phyloP scores from a whole-genome alignment of 495 filamentous ascomycete genomes.

The Penicillium paxilli region DNA sequence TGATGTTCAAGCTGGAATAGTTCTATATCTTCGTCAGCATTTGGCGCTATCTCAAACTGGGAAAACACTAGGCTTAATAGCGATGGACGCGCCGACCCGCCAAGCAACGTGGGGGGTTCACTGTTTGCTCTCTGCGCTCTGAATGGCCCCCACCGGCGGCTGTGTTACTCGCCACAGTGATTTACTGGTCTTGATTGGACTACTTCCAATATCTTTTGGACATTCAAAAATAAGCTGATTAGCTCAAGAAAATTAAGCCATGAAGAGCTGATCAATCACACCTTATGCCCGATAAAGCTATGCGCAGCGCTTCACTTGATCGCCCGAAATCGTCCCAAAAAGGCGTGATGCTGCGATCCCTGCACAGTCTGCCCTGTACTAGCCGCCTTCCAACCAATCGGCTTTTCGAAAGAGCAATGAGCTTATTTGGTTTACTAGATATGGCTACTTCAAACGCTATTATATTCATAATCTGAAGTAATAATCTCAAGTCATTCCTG shows the following conservation, averaged over 20 bases:
- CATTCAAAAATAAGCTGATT: too few species aligned
- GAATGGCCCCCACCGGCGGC: neutral
- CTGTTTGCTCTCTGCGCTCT: neutral
- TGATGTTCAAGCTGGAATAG: neutral
- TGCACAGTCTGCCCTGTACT: too few species aligned
- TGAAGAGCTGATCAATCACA: neutral
- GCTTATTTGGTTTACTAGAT: too few species aligned
- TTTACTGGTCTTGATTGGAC: neutral
- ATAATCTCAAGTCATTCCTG: too few species aligned
- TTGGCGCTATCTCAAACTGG: neutral
- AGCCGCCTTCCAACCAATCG: too few species aligned
- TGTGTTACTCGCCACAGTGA: neutral
- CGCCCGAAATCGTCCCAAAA: neutral
- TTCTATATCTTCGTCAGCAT: neutral
- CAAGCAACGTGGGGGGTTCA: neutral
- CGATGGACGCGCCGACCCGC: neutral
- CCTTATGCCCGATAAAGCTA: neutral
- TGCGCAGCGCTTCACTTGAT: neutral
- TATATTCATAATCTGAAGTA: too few species aligned
- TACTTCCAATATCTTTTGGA: too few species aligned
- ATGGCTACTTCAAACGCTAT: too few species aligned
- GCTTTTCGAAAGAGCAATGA: too few species aligned
- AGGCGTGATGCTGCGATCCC: neutral
- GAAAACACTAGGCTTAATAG: neutral
- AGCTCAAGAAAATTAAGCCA: neutral